Percentiles rank a stretch among this genome's conserved stretches.
Evolutionary conservation across 345 rosid genomes (phyloP).

Genomic region (Angophora floribunda): DNA sequence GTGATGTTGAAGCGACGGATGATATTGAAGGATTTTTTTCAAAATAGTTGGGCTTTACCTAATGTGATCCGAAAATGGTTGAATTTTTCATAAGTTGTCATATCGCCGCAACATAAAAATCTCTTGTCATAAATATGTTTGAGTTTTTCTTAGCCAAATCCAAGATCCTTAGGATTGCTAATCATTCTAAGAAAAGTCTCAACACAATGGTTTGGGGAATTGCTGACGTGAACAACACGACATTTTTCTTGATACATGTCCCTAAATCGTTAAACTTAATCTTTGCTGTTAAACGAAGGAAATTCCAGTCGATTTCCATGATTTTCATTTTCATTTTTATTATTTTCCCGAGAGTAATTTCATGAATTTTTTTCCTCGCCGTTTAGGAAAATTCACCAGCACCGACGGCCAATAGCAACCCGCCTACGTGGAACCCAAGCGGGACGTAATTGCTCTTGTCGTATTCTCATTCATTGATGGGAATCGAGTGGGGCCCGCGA

Average conservation of each 20-base stretch:
- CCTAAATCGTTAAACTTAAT: background rate
- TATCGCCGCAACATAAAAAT: no score
- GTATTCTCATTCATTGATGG: background rate
- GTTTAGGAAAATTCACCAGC: background rate
- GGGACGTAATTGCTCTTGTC: background rate
- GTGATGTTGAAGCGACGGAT: background rate
- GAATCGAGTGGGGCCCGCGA: background rate
- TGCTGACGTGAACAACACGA: background rate
- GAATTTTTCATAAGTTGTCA: background rate
- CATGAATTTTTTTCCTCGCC: background rate
- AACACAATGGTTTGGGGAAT: rapidly evolving
- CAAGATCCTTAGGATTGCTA: rapidly evolving
- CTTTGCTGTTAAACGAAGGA: background rate
- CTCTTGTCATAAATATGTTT: background rate
- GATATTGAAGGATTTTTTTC: background rate
- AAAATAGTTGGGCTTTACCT: background rate
- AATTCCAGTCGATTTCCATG: background rate
- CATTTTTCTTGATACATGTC: background rate
- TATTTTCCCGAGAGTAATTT: background rate
- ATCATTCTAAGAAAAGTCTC: background rate
- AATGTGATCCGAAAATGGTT: background rate
- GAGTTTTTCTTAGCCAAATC: rapidly evolving
- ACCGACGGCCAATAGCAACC: background rate
- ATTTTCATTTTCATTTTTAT: no score
- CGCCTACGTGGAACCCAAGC: background rate